Evolutionary conservation across 1,139 yeast species (phyloP), one percentile per base, ranked within the genome.

Genomic region (Meyerozyma carpophila): DNA sequence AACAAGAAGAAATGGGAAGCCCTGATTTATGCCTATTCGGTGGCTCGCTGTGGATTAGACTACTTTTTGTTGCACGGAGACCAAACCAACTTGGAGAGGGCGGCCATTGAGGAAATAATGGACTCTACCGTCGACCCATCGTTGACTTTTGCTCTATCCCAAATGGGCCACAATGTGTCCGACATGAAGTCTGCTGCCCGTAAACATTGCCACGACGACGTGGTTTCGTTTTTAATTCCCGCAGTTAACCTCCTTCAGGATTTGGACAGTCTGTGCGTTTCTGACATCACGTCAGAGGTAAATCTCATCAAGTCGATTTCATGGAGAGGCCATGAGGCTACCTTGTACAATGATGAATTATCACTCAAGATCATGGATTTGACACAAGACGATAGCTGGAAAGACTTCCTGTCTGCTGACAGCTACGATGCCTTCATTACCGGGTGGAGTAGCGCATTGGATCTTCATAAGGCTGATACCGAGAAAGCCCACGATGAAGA

Each of bases 281-380:
- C 69, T 4, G 29, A 49, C 47, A 39, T 50, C 61, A 3, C 36
- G 11, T 36, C 41, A 27, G 46, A 43, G 39, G 61, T 58, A 10
- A 55, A 63, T 29, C 56, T 71, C 43, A 59, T 65, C 40, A 59
- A 59, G 29, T 54, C 65, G 11, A 69, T 90, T 39, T 57, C 66
- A 32, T 91, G 96, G 96, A 75, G 94, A 58, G 68, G 75, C 37
- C 89, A 86, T 62, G 66, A 70, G n/a, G 96, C 96, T 0, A 57
- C 57, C 8, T 71, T 91, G 29, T 69, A 73, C 50, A 87, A 87
- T 52, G 85, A 87, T 41, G 93, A 88, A 49, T 71, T 89, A 39
- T 86, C 94, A 0, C 76, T 77, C 54, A 72, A 75, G 26, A 70
- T 84, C 40, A 66, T 74, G 66, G 60, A 74, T 29, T 65, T 68